A percentile compares a stretch with the other conserved stretches of the same genome.
Evolutionary conservation across 73 alveolate genomes (phyloP).

Genomic region (Stentor coeruleus): DNA sequence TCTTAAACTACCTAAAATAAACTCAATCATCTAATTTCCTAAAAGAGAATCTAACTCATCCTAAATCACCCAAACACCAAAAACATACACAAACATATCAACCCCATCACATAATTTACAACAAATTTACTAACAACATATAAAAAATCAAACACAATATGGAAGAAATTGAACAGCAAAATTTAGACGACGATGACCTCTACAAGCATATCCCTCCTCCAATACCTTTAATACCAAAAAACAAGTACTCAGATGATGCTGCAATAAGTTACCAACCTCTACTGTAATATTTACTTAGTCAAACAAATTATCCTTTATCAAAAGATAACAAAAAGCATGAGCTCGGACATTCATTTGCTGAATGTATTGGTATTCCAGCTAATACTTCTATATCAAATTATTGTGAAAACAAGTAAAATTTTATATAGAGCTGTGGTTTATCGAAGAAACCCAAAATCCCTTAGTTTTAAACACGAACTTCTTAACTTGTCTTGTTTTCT

Average conservation of each 20-base stretch:
- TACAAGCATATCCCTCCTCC: slow-evolving; percentile 23
- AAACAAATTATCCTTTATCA: no score
- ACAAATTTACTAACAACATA: no score
- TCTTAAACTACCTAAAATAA: no score
- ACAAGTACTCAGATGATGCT: slow-evolving; percentile 1
- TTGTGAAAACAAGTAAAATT: background rate
- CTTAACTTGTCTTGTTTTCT: background rate
- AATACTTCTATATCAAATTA: background rate
- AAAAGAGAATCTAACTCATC: no score
- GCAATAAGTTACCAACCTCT: background rate
- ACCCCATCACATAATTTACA: no score
- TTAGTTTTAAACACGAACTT: background rate
- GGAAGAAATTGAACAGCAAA: no score
- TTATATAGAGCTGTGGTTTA: background rate
- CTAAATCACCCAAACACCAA: no score
- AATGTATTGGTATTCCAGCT: background rate
- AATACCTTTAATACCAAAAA: slow-evolving; percentile 4
- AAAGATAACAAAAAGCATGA: no score
- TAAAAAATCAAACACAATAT: no score
- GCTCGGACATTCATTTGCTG: background rate
- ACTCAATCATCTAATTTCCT: no score
- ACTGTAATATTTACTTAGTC: no score
- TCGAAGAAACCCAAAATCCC: background rate
- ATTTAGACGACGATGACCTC: slow-evolving; percentile 20
- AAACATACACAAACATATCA: no score